Percentiles rank a stretch among this genome's conserved stretches.
Evolutionary conservation across 345 rosid genomes (phyloP).

Genomic region (Brassica nigra): DNA sequence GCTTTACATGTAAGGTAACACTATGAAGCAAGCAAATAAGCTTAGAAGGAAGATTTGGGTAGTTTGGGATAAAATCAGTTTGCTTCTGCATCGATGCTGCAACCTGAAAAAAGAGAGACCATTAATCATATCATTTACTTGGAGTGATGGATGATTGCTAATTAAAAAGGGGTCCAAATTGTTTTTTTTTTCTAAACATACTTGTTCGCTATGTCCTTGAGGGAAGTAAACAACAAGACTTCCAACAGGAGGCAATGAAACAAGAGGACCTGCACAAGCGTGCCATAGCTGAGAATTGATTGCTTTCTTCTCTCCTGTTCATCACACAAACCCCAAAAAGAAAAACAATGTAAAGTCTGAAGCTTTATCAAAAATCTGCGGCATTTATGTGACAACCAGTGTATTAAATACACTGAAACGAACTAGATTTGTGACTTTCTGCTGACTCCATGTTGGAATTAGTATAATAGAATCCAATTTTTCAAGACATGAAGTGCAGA

Average conservation of each 20-base stretch:
- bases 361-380: neutral
- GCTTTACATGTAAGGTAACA: slow-evolving; percentile 77
- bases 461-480: neutral
- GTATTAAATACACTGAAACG: slow-evolving; percentile 23
- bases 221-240: slow-evolving; percentile 97
- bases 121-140: neutral
- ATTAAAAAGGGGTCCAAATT: too few species aligned
- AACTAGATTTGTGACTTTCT: slow-evolving; percentile 26
- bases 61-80: slow-evolving; percentile 74
- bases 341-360: neutral
- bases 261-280: slow-evolving; percentile 97
- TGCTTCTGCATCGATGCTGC: slow-evolving; percentile 92
- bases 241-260: slow-evolving; percentile 88
- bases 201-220: slow-evolving; percentile 98
- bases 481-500: slow-evolving; percentile 21
- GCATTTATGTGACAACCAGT: slow-evolving; percentile 28
- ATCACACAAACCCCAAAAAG: slow-evolving; percentile 1
- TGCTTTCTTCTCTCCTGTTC: slow-evolving; percentile 75
- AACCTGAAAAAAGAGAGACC: slow-evolving; percentile 54
- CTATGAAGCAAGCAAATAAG: slow-evolving; percentile 79
- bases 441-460: slow-evolving; percentile 21
- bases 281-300: slow-evolving; percentile 95
- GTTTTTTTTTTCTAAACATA: slow-evolving; percentile 8
- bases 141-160: too few species aligned
- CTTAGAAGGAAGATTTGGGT: slow-evolving; percentile 89